phyloP scores from a whole-genome alignment of 164 flowering plant genomes.

The Piper longum region DNA sequence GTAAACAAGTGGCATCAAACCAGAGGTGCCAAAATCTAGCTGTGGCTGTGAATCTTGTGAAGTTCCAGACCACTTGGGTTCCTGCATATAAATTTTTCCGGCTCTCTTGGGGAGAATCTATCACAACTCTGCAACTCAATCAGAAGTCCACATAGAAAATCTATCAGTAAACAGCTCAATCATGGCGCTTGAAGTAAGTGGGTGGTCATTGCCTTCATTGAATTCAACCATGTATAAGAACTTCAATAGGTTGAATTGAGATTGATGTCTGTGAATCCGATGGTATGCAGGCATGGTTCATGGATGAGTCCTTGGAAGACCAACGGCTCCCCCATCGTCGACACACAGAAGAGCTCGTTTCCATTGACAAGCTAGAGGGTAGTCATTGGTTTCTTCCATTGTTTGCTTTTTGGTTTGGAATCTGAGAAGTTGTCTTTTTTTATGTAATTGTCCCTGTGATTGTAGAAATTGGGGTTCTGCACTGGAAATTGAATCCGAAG shows the following conservation, averaged over 20 bases:
- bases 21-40: no score
- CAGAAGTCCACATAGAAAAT: no score
- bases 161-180: not conserved
- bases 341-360: slow-evolving; percentile 42
- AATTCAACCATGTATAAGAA: not conserved
- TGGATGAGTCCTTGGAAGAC: slow-evolving; percentile 64
- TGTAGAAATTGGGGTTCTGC: slow-evolving; percentile 82
- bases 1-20: no score
- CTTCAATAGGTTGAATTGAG: not conserved
- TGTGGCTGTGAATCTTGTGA: no score
- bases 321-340: slow-evolving; percentile 69
- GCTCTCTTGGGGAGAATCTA: no score
- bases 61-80: no score
- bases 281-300: slow-evolving; percentile 62
- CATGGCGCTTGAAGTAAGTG: slow-evolving; percentile 1
- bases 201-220: not conserved
- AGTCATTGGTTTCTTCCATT: not conserved
- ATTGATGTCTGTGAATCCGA: not conserved
- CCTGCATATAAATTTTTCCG: no score
- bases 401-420: not conserved
- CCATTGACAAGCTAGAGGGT: slow-evolving; percentile 51
- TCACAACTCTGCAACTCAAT: no score
- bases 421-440: not conserved
- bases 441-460: not conserved
- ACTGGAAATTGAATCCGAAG: slow-evolving; percentile 91